These are phyloP conservation scores for Fusarium illudens DNA, from an alignment of 2,329 filamentous ascomycete species.

Conservation along the genomic window DNA sequence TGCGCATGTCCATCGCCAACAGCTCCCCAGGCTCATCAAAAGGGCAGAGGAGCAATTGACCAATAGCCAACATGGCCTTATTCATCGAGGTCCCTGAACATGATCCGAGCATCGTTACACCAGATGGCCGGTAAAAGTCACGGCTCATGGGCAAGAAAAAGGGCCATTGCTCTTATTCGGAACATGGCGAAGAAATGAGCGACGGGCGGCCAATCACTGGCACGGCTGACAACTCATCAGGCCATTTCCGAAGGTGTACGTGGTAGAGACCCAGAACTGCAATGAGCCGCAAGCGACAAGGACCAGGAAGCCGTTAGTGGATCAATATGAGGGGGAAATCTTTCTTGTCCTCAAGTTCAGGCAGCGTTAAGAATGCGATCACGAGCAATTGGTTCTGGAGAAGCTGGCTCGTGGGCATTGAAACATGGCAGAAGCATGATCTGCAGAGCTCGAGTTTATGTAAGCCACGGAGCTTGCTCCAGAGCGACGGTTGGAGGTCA, in stretches of 20 bases:
- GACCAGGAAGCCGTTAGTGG: constrained; percentile 4
- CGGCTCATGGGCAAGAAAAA: constrained; percentile 11
- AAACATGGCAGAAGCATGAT: background rate
- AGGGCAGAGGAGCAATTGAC: constrained; percentile 25
- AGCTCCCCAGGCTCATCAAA: constrained; percentile 2
- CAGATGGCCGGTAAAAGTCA: constrained; percentile 19
- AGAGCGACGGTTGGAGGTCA: constrained; percentile 6
- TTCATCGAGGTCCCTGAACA: constrained; percentile 40
- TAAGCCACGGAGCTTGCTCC: constrained; percentile 8
- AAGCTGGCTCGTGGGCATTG: background rate
- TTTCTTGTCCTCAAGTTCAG: background rate
- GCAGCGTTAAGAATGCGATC: background rate
- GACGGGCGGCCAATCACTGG: constrained; percentile 22
- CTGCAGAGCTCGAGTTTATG: constrained; percentile 5
- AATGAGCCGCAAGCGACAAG: constrained; percentile 3
- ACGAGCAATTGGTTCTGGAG: constrained; percentile 4
- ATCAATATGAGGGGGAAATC: background rate
- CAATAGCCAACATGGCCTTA: constrained; percentile 39
- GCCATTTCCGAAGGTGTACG: constrained; percentile 25
- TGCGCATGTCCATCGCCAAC: constrained; percentile 1
- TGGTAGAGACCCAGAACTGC: background rate
- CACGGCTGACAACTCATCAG: constrained; percentile 30
- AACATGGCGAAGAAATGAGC: background rate
- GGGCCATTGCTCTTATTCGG: constrained; percentile 41
- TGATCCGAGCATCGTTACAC: constrained; percentile 37